Evolutionary conservation across 352 stramenopile genomes (phyloP), one percentile per base, ranked within the genome.

Genomic region (Globisporangium sylvaticum): DNA sequence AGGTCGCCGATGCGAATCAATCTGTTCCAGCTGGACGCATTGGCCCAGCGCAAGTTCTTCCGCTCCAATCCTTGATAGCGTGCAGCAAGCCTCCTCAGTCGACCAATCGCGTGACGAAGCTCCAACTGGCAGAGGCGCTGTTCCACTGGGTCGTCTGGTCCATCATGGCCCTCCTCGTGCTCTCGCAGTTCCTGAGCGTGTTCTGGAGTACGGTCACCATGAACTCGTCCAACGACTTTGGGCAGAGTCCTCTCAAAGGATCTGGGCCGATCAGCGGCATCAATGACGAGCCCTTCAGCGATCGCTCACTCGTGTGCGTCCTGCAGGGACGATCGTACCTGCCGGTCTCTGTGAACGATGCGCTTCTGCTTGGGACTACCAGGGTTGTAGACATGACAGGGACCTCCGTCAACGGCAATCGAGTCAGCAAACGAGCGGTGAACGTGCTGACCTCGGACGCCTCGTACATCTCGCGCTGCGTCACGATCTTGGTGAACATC

Each of bases 401-500:
- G 12, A 42, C 12, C 1, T 42, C 34, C 34, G 12, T 42, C 10
- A 42, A 42, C 34, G 34, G 34, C 10, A 15, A 42, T 42, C 34
- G 34, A 14, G 34, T 42, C 34, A 10, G 34, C 14, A 42, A 42
- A 10, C 34, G 34, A 42, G 34, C 0, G 34, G 34, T 42, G 34
- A 42, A 2, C 34, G 2, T 42, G 34, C 34, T 42, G 34, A 42
- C 14, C 12, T 42, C 10, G 12, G 34, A 42, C 6, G 31, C 7
- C 31, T 44, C 37, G 37, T 61, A 61, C 55, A 46, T 70, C 66
- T 88, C 80, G 57, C 83, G 81, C 69, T 88, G 79, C 27, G 55
- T 80, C 9, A 82, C 58, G 50, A 91, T 63, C 67, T 91, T 92
- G 22, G 57, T 77, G 70, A 80, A 87, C 73, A 91, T 84, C 62